phyloP scores from a whole-genome alignment of 495 filamentous ascomycete species.

The Penicillium salamii region DNA sequence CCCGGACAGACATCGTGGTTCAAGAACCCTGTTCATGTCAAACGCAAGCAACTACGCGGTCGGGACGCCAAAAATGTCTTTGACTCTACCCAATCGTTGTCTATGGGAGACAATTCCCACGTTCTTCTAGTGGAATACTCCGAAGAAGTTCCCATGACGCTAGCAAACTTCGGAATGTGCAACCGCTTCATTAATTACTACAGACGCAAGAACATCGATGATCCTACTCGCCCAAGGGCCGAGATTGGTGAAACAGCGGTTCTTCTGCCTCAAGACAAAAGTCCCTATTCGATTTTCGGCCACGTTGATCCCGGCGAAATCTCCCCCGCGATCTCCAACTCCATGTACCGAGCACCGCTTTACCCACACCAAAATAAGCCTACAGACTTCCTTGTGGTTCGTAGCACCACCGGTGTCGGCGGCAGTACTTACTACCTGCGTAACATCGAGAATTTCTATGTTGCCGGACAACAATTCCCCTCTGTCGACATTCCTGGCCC shows the following conservation, averaged over 20 bases:
- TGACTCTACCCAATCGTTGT: constrained; percentile 69
- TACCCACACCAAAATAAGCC: constrained; percentile 77
- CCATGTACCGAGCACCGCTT: constrained; percentile 90
- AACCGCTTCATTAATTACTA: constrained; percentile 95
- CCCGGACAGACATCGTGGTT: constrained; percentile 55
- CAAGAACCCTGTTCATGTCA: constrained; percentile 46
- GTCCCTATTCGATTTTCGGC: constrained; percentile 92
- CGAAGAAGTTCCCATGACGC: constrained; percentile 83
- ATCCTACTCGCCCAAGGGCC: constrained; percentile 66
- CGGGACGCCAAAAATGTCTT: constrained; percentile 74
- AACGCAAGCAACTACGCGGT: constrained; percentile 75
- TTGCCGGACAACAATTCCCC: constrained; percentile 89
- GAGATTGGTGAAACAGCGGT: constrained; percentile 84
- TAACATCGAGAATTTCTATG: constrained; percentile 83
- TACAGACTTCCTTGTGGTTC: constrained; percentile 85
- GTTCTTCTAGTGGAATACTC: constrained; percentile 90
- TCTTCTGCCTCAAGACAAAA: constrained; percentile 88
- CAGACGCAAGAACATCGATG: constrained; percentile 78
- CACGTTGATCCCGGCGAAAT: constrained; percentile 86
- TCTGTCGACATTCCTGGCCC: constrained; percentile 88
- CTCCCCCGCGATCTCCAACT: constrained; percentile 86
- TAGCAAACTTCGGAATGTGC: constrained; percentile 98
- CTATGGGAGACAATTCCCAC: constrained; percentile 81
- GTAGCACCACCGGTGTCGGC: constrained; percentile 68
- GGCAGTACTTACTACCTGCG: constrained; percentile 77